Evolutionary conservation across 805 yeast genomes (phyloP).

Genomic region (Yarrowia bubula): DNA sequence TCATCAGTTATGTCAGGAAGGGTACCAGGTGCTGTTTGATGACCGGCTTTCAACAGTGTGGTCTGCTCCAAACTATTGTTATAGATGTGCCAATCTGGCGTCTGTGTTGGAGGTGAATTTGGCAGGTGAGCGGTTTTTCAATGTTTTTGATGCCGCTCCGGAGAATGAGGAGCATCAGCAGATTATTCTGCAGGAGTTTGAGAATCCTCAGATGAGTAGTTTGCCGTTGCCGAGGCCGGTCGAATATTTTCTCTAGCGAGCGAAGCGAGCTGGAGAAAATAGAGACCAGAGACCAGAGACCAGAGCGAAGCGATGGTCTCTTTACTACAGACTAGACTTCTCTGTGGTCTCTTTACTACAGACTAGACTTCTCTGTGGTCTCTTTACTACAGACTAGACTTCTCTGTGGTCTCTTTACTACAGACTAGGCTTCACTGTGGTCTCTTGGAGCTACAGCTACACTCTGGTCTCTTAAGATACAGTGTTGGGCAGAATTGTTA

Average conservation of each 20-base stretch:
- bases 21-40: slow-evolving; percentile 85
- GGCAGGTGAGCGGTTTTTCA: slow-evolving; percentile 68
- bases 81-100: slow-evolving; percentile 94
- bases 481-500: too few species aligned
- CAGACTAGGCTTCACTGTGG: too few species aligned
- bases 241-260: slow-evolving; percentile 16
- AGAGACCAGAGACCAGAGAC: too few species aligned
- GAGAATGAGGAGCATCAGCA: slow-evolving; percentile 66
- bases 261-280: background rate
- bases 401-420: too few species aligned
- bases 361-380: too few species aligned
- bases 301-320: too few species aligned
- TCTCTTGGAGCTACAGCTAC: too few species aligned
- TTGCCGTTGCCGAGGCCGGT: slow-evolving; percentile 20
- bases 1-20: slow-evolving; percentile 95
- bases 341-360: too few species aligned
- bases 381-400: too few species aligned
- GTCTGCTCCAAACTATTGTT: slow-evolving; percentile 98
- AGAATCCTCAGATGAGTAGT: slow-evolving; percentile 28
- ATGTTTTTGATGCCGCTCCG: slow-evolving; percentile 96
- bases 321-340: too few species aligned
- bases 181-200: slow-evolving; percentile 34
- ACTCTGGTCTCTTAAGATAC: too few species aligned
- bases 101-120: slow-evolving; percentile 86
- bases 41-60: slow-evolving; percentile 94